Base-by-base conservation (phyloP, 1,284 basidiomycete genomes). In the Tylopilus microsporus region DNA sequence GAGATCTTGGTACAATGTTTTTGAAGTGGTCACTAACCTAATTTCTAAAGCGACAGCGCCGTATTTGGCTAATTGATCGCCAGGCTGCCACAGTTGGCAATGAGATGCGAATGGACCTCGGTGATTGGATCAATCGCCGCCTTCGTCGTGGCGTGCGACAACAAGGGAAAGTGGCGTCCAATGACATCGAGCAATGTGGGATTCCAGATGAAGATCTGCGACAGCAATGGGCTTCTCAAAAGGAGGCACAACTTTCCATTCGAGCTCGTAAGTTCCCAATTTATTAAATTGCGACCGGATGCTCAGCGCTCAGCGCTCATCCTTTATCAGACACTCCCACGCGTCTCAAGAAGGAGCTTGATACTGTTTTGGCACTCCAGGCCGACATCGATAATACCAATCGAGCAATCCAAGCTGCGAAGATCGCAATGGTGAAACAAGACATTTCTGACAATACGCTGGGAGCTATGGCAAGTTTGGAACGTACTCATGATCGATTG, bases 271-370 rank as follows among this genome's bases (percentile, higher is more conserved):
- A 10, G 45, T 59, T 5, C 10, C 12, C 3, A 32, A 32, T 32
- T 32, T 32, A 8, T 5, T 32, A 32, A 32, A 32, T 30, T 30
- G 6, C 30, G 30, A 30, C 6, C 30, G 30, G 30, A 30, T 3
- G 30, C 30, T 30, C 30, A 30, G 3, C 30, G n/a, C n/a, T n/a
- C n/a, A n/a, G n/a, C n/a, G n/a, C n/a, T n/a, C n/a, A n/a, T 30
- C 30, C 6, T 30, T 32, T 32, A 32, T 43, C 15, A 77, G 76
- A 76, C 66, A 68, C 73, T 5, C 75, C 72, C 0, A 53, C 57
- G 0, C 59, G 63, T 0, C 60, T 77, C 0, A 74, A 74, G n/a
- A 73, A 71, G 25, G 72, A 77, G n/a, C 66, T 78, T 0, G 72
- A 75, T 42, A 64, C 66, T 2, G 66, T 78, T 0, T 53, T 78